Evolutionary conservation across 139 green algal species (phyloP).

Genomic region (Volvox africanus): DNA sequence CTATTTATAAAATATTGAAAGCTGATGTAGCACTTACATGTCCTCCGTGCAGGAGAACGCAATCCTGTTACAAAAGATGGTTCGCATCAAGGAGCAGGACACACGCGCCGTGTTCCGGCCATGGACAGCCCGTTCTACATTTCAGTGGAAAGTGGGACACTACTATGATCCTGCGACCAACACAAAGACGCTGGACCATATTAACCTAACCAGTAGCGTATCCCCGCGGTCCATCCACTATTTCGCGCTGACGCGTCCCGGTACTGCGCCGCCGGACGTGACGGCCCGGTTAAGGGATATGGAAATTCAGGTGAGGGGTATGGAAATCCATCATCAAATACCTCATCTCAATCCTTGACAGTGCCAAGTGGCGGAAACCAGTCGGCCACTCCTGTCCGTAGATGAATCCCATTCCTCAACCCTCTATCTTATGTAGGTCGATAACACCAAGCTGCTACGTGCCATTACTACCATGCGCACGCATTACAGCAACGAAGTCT

Average conservation of each 20-base stretch:
- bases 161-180: conserved; percentile 37
- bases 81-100: conserved; percentile 57
- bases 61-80: conserved; percentile 56
- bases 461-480: conserved; percentile 40
- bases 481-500: conserved; percentile 25
- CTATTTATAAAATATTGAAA: background rate
- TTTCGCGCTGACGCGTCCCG: background rate
- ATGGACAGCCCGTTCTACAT: conserved; percentile 50
- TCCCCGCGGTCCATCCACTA: conserved; percentile 50
- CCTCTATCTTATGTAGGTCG: background rate
- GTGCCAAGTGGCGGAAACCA: no score
- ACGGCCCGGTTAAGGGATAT: conserved; percentile 38
- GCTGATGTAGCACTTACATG: background rate
- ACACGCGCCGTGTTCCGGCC: conserved; percentile 42
- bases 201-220: conserved; percentile 43
- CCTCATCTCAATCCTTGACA: no score
- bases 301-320: conserved; percentile 42
- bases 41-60: conserved; percentile 47
- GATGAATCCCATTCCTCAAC: no score
- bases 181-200: conserved; percentile 57
- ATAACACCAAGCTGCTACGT: conserved; percentile 56
- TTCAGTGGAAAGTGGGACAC: conserved; percentile 47
- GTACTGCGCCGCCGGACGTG: conserved; percentile 16
- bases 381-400: no score
- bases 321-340: no score